Conservation (phyloP, 176 grass and related monocot species). For the Miscanthus lutarioriparius region DNA sequence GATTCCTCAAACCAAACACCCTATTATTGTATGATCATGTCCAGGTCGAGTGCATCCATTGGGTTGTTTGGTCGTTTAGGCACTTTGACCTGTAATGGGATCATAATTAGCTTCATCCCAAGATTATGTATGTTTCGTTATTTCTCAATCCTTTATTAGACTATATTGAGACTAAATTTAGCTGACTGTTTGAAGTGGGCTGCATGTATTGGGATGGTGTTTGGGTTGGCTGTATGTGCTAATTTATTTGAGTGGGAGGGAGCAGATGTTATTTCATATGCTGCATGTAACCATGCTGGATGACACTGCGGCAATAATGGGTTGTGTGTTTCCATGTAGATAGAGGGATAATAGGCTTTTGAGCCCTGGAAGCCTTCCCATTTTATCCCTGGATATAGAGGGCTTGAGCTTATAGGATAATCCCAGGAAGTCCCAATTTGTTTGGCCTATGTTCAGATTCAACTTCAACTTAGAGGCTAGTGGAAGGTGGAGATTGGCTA, state of each 20-base stretch:
- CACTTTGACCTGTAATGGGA: background rate
- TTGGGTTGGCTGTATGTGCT: background rate
- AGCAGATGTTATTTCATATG: too few species aligned
- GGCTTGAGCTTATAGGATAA: background rate
- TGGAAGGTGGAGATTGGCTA: background rate
- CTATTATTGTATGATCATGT: background rate
- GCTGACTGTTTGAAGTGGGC: background rate
- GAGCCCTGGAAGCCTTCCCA: background rate
- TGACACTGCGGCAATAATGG: too few species aligned
- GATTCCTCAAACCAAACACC: too few species aligned
- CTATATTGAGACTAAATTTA: slow-evolving; percentile 1
- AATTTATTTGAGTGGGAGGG: background rate
- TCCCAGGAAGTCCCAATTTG: background rate
- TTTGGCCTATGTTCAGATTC: background rate
- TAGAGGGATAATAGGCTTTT: background rate
- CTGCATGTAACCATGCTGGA: too few species aligned
- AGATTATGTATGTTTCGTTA: background rate
- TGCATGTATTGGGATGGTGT: background rate
- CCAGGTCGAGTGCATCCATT: background rate
- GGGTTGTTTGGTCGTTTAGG: background rate
- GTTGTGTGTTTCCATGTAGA: background rate
- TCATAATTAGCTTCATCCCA: slow-evolving; percentile 9
- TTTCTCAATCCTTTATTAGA: background rate
- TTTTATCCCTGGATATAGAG: background rate
- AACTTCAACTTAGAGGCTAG: background rate